Percentiles rank a stretch among this genome's conserved stretches.
These are phyloP conservation scores for Xylariaceae sp. DNA, from an alignment of 2,329 filamentous ascomycete species.

Conservation along the genomic window DNA sequence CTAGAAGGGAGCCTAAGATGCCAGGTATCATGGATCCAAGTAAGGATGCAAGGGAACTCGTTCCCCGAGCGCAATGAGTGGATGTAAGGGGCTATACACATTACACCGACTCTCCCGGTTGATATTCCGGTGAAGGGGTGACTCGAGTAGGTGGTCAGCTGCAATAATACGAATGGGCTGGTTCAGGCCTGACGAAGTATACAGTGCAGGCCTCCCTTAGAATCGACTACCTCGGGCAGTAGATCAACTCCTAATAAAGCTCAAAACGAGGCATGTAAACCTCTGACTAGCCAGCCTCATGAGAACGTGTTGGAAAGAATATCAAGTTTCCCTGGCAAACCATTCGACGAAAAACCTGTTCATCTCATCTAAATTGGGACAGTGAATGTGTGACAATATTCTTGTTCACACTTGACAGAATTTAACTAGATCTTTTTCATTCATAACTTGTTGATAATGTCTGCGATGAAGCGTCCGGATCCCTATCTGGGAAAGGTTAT, in stretches of 20 bases:
- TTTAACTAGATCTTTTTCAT: neutral
- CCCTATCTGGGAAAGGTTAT: conserved; percentile 26
- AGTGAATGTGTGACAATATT: no score
- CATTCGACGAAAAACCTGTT: no score
- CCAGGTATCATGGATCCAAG: no score
- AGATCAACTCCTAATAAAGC: neutral
- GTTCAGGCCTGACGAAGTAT: conserved; percentile 1
- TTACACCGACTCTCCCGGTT: neutral
- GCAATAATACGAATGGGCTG: conserved; percentile 8
- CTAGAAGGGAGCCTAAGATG: no score
- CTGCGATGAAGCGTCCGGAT: conserved; percentile 15
- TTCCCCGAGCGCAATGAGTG: no score
- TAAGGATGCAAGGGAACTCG: no score
- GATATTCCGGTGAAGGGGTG: neutral
- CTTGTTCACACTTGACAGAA: neutral
- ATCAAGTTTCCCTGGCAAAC: no score
- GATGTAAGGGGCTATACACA: no score
- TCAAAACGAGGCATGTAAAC: conserved; percentile 1
- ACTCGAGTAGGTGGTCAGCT: conserved; percentile 6
- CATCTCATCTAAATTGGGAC: no score
- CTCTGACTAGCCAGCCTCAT: neutral
- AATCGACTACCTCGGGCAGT: neutral
- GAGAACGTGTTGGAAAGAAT: no score
- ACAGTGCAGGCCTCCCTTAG: conserved; percentile 1
- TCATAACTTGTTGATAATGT: conserved; percentile 10